Evolutionary conservation across 2,329 filamentous ascomycete genomes (phyloP), one percentile per base, ranked within the genome.

Genomic region (Apiospora marii): DNA sequence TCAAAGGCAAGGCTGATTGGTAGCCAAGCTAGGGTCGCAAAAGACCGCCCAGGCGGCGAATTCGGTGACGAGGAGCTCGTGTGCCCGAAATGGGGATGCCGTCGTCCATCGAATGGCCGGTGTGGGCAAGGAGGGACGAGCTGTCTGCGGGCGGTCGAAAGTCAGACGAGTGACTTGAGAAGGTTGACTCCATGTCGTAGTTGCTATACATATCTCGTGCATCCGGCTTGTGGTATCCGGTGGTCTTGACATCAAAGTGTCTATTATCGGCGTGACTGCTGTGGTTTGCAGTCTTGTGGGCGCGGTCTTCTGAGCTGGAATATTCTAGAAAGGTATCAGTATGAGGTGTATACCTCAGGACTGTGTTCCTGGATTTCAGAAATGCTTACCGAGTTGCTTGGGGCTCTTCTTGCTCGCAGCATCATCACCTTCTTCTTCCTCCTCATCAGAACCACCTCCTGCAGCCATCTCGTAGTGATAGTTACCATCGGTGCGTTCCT

Each of bases 41-140:
- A 41, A 43, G n/a, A 27, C 27, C 49, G 41, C 68, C 48, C 7
- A 70, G 16, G 68, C 48, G 68, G 68, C 68, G 68, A 5, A 58
- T 16, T 43, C 48, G 46, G 46, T 49, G 68, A 58, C 46, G 68
- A 22, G 34, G 48, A 16, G 48, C 8, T 27, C 49, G 68, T 24
- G 48, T 16, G 37, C 24, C 48, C 4, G 68, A 13, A 70, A 37
- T 37, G 69, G 67, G 64, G n/a, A 78, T 34, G 7, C 74, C 69
- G 7, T 80, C 77, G 7, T 80, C 77, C 30, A 53, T 37, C 13
- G 80, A 81, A 73, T 80, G 78, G 13, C 80, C 80, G 1, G 80
- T 81, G 61, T 81, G 79, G 41, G 73, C 79, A 51, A 77, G 10
- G 58, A 78, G 64, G 13, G 80, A 81, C 34, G 78, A 80, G 34